Conservation (phyloP, 768 basidiomycete genomes). For the Gymnopilus dilepis region DNA sequence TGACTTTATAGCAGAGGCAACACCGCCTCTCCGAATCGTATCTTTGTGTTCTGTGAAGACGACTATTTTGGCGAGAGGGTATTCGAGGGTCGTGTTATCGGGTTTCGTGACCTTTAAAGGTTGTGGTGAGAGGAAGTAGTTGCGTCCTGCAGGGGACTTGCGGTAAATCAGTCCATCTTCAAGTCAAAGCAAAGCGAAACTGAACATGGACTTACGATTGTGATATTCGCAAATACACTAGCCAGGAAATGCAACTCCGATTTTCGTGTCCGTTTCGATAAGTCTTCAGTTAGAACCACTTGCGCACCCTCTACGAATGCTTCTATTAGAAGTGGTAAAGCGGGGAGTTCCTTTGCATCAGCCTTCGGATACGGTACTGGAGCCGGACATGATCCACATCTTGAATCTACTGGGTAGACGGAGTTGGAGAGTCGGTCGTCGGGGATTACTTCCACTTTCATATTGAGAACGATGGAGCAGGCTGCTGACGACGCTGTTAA, state of each 20-base stretch:
- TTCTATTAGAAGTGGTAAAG: constrained; percentile 85
- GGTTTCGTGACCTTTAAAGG: constrained; percentile 52
- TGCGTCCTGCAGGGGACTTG: constrained; percentile 80
- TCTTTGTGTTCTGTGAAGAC: constrained; percentile 91
- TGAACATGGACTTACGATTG: constrained; percentile 61
- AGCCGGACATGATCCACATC: constrained; percentile 77
- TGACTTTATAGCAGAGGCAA: constrained; percentile 87
- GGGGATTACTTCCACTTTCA: constrained; percentile 69
- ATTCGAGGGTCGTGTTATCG: constrained; percentile 60
- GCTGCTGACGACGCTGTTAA: constrained; percentile 76
- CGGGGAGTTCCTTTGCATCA: constrained; percentile 57
- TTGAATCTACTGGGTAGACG: constrained; percentile 77
- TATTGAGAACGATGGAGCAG: constrained; percentile 63
- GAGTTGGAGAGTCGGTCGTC: constrained; percentile 52
- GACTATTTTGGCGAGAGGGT: constrained; percentile 81
- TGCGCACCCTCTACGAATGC: constrained; percentile 82
- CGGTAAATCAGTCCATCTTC: constrained; percentile 1
- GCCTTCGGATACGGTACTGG: constrained; percentile 74
- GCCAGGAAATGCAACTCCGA: constrained; percentile 90
- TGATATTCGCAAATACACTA: constrained; percentile 93
- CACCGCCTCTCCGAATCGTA: constrained; percentile 85
- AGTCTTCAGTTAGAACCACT: constrained; percentile 53
- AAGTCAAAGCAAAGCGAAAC: background rate
- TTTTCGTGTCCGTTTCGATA: constrained; percentile 61
- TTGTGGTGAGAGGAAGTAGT: constrained; percentile 77